Evolutionary conservation across 768 basidiomycete species (phyloP).

Genomic region (Brasilioporus rufonigricans): DNA sequence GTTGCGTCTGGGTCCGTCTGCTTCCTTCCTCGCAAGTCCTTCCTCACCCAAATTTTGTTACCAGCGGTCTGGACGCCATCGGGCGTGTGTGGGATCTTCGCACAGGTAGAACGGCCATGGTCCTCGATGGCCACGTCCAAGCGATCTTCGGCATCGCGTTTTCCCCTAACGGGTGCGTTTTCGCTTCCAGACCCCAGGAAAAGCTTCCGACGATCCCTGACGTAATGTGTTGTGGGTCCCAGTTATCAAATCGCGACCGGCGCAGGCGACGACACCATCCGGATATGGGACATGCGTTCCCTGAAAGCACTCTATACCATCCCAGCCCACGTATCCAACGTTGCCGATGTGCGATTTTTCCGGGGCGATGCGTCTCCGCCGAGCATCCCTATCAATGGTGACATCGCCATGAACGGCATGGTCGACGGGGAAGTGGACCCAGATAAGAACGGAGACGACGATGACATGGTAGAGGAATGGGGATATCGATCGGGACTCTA

Average conservation of each 20-base stretch:
- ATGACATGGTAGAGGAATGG: conserved; percentile 55
- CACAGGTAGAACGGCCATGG: conserved; percentile 95
- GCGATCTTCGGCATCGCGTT: conserved; percentile 89
- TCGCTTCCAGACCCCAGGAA: background rate
- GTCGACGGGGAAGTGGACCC: conserved; percentile 24
- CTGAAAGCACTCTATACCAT: conserved; percentile 93
- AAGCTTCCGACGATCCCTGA: conserved; percentile 6
- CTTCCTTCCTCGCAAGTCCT: background rate
- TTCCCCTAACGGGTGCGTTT: conserved; percentile 88
- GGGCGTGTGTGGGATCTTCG: conserved; percentile 97
- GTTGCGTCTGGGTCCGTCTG: conserved; percentile 85
- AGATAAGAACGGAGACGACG: conserved; percentile 29
- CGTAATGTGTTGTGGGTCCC: conserved; percentile 9
- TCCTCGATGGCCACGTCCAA: conserved; percentile 94
- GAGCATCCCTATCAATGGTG: conserved; percentile 41
- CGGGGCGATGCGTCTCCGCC: conserved; percentile 52
- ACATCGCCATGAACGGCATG: conserved; percentile 51
- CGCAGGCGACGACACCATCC: conserved; percentile 94
- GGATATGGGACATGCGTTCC: conserved; percentile 97
- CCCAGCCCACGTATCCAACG: conserved; percentile 92
- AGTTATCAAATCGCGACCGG: conserved; percentile 98
- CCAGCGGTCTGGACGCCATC: conserved; percentile 92
- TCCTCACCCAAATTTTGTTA: background rate
- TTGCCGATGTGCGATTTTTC: conserved; percentile 96
- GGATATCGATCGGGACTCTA: conserved; percentile 86